These are phyloP conservation scores for Rhodotorula sp. DNA, from an alignment of 1,284 basidiomycete genomes.

Conservation along the genomic window DNA sequence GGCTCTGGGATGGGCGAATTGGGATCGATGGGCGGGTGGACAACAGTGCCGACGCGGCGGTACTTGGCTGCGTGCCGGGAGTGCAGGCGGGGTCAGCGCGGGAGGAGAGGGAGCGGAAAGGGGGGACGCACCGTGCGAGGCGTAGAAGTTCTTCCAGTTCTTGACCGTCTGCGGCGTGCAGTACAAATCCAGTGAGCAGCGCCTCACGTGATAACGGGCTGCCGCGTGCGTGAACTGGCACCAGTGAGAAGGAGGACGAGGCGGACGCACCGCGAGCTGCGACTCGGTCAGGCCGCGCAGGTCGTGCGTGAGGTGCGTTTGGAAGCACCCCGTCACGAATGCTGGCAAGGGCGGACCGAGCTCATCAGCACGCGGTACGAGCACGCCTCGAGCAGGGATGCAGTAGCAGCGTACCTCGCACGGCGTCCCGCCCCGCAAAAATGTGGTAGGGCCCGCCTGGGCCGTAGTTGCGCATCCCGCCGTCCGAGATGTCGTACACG, in stretches of 20 bases:
- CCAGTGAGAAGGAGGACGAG: background rate
- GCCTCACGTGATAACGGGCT: no score
- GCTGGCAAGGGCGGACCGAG: constrained; percentile 52
- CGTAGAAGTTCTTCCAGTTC: constrained; percentile 88
- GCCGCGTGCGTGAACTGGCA: no score
- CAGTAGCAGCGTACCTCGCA: constrained; percentile 54
- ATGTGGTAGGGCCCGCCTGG: constrained; percentile 81
- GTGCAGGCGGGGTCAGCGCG: no score
- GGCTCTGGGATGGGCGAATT: constrained; percentile 72
- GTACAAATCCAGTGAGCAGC: no score
- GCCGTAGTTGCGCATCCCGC: constrained; percentile 55
- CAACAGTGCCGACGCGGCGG: constrained; percentile 62
- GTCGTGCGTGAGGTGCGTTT: constrained; percentile 83
- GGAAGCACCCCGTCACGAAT: constrained; percentile 90
- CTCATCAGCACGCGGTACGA: background rate
- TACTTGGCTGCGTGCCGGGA: constrained; percentile 32
- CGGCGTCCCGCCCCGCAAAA: constrained; percentile 84
- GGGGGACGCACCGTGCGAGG: constrained; percentile 71
- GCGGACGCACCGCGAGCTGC: constrained; percentile 60
- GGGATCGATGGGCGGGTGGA: constrained; percentile 68
- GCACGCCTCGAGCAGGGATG: background rate
- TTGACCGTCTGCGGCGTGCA: constrained; percentile 61
- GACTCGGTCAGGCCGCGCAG: constrained; percentile 71
- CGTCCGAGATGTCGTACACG: constrained; percentile 84
- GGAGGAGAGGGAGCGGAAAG: constrained; percentile 10